Conservation (phyloP, 768 basidiomycete species). For the Pleurotus tuoliensis region DNA sequence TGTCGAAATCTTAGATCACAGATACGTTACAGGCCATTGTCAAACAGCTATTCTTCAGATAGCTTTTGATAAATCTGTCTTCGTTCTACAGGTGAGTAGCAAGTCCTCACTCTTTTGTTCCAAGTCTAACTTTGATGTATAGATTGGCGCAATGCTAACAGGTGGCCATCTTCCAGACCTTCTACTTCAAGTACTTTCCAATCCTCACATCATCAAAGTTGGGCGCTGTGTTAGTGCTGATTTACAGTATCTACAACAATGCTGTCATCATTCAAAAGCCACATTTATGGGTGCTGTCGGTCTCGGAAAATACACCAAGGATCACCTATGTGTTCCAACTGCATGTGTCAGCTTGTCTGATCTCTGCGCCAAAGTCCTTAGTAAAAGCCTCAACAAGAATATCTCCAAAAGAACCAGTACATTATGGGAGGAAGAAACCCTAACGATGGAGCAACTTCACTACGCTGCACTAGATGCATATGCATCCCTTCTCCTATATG, state of each 20-base stretch:
- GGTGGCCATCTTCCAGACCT: not conserved
- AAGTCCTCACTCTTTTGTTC: no score
- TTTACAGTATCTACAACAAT: not conserved
- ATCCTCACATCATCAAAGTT: constrained; percentile 12
- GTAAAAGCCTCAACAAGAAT: constrained; percentile 18
- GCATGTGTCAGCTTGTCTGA: constrained; percentile 24
- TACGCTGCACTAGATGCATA: constrained; percentile 20
- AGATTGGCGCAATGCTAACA: not conserved
- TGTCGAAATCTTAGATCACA: constrained; percentile 15
- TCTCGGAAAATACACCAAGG: constrained; percentile 25
- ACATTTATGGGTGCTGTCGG: constrained; percentile 12
- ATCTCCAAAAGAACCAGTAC: constrained; percentile 14
- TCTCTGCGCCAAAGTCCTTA: constrained; percentile 22
- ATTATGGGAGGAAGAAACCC: constrained; percentile 13
- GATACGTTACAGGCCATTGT: constrained; percentile 12
- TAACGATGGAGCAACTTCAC: constrained; percentile 13
- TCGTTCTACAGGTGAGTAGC: constrained; percentile 15
- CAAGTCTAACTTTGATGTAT: no score
- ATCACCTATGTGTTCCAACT: constrained; percentile 13
- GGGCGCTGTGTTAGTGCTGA: constrained; percentile 4
- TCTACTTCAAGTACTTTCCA: constrained; percentile 11
- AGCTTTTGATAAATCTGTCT: constrained; percentile 16
- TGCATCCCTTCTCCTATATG: constrained; percentile 13
- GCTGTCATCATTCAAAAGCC: no score
- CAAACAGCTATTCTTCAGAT: constrained; percentile 19